Evolutionary conservation across 441 rosid species (phyloP).

Genomic region (Hura crepitans): DNA sequence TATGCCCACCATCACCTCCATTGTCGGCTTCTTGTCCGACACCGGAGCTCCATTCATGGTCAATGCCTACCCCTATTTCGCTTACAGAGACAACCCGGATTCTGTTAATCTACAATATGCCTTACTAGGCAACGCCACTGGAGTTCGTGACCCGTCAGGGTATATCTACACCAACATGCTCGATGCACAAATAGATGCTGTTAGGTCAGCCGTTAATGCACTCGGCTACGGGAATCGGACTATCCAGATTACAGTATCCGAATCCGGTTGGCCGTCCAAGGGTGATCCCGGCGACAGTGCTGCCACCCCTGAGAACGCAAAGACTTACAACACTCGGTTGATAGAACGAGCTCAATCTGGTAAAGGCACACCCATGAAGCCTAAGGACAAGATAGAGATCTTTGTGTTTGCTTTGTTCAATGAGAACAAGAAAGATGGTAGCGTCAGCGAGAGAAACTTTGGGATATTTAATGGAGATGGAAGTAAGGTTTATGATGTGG

Average conservation of each 20-base stretch:
- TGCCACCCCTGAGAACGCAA: slow-evolving; percentile 48
- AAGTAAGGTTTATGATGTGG: slow-evolving; percentile 51
- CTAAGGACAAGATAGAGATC: slow-evolving; percentile 34
- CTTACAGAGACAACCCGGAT: slow-evolving; percentile 48
- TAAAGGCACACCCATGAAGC: slow-evolving; percentile 61
- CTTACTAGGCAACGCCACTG: slow-evolving; percentile 43
- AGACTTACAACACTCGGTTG: slow-evolving; percentile 48
- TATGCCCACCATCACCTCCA: slow-evolving; percentile 46
- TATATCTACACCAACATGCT: slow-evolving; percentile 51
- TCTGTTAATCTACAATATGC: slow-evolving; percentile 48
- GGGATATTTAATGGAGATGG: slow-evolving; percentile 62
- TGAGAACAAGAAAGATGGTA: slow-evolving; percentile 61
- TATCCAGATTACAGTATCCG: slow-evolving; percentile 42
- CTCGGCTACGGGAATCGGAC: slow-evolving; percentile 47
- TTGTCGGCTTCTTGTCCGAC: slow-evolving; percentile 43
- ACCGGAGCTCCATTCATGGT: slow-evolving; percentile 59
- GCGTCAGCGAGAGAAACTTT: slow-evolving; percentile 46
- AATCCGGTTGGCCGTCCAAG: slow-evolving; percentile 71
- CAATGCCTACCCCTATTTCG: slow-evolving; percentile 69
- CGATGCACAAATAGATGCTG: slow-evolving; percentile 65
- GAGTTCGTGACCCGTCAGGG: slow-evolving; percentile 53
- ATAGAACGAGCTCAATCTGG: slow-evolving; percentile 44
- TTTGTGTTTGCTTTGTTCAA: slow-evolving; percentile 60
- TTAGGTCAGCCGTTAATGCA: slow-evolving; percentile 45
- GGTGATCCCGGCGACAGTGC: slow-evolving; percentile 43